Evolutionary conservation across 192 early-diverging fungal genomes (phyloP), one percentile per base, ranked within the genome.

Genomic region (Coemansia sp.): DNA sequence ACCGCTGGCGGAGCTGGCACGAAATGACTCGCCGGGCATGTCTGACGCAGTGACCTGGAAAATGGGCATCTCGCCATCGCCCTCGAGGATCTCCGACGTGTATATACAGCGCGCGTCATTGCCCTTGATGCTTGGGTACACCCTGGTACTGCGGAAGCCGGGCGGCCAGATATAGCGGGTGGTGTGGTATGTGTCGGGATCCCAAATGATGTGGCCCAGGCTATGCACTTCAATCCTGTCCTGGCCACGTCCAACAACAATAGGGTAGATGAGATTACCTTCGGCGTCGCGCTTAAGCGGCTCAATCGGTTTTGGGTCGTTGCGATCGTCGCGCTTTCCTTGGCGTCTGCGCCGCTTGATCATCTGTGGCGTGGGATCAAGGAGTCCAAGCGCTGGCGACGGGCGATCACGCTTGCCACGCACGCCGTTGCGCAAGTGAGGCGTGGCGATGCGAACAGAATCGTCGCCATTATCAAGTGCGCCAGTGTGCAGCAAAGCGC

Each of bases 1-100:
- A 11, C 90, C 90, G 74, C 86, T 89, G 4, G 88, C 86, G 8
- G 90, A 90, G n/a, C 70, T 77, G 16, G 88, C 86, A 21, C 71
- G 65, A 61, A 90, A 91, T 0, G 84, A 79, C 48, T 69, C 68
- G 6, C 82, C 85, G 6, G 88, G 88, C 82, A 87, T 85, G 45
- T 91, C 90, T 45, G 85, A 86, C 5, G 88, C 76, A 8, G 88
- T 88, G 60, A 91, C 88, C 75, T 89, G 87, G 73, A 91, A 91
- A 69, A 88, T 66, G 13, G 81, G 81, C 39, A 52, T 41, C 3
- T 87, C 86, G 36, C 87, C 88, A 7, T 60, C 59, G 58, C 87
- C 90, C 60, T 90, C 88, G 26, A 91, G 70, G 45, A 91, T 90
- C 63, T 90, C 88, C 36, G 85, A 88, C 3, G 85, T 87, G 61